These are phyloP conservation scores for Metarhizium brunneum DNA, from an alignment of 2,329 filamentous ascomycete species.

Conservation along the genomic window DNA sequence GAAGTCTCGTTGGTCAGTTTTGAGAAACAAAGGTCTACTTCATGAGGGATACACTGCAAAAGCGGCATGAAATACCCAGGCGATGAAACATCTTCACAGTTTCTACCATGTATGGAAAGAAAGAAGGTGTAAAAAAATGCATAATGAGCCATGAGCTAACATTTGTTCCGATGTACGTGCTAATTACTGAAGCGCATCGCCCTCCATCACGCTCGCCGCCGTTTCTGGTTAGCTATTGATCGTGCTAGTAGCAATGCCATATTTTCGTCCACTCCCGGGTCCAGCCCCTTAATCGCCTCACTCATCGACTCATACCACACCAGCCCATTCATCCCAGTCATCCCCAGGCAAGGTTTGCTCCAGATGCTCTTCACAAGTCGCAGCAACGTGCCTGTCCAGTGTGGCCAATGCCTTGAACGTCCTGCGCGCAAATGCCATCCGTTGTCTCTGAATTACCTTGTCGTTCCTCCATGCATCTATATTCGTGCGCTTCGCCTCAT, in stretches of 20 bases:
- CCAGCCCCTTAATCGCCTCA: too few species aligned
- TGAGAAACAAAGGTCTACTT: slow-evolving; percentile 5
- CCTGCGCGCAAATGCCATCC: neutral
- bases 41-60: neutral
- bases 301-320: neutral
- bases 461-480: slow-evolving; percentile 13
- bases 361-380: slow-evolving; percentile 5
- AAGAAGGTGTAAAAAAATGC: too few species aligned
- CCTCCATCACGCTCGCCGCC: too few species aligned
- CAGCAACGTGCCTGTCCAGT: slow-evolving; percentile 3
- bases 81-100: too few species aligned
- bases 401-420: slow-evolving; percentile 1
- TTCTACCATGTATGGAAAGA: too few species aligned
- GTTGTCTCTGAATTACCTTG: slow-evolving; percentile 6
- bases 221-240: too few species aligned
- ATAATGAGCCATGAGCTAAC: neutral
- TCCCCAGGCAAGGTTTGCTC: neutral
- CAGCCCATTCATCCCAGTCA: neutral
- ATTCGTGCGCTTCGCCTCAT: neutral
- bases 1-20: slow-evolving; percentile 65
- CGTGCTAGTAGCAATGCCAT: too few species aligned
- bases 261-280: too few species aligned
- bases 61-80: neutral
- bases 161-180: neutral
- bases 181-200: neutral